A percentile compares a stretch with the other conserved stretches of the same genome.
These are phyloP conservation scores for Mucor racemosus DNA, from an alignment of 371 early-diverging fungal species.

Conservation along the genomic window DNA sequence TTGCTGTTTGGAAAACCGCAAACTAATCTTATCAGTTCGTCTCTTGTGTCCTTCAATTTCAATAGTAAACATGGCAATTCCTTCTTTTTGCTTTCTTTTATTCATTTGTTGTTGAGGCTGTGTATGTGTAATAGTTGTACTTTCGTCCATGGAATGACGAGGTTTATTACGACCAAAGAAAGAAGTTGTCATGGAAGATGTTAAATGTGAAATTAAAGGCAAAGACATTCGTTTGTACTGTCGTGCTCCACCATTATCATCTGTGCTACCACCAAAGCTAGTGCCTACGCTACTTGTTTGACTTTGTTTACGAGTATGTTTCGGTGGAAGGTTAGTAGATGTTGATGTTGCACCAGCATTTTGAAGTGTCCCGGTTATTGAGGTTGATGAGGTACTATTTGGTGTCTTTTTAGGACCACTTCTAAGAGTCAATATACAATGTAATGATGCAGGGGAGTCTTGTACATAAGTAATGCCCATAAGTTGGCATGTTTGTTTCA, in stretches of 20 bases:
- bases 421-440: constrained; percentile 45
- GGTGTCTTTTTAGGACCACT: constrained; percentile 23
- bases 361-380: neutral
- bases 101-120: constrained; percentile 13
- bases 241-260: constrained; percentile 3
- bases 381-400: constrained; percentile 8
- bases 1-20: constrained; percentile 47
- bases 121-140: neutral
- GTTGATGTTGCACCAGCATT: neutral
- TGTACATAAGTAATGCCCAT: constrained; percentile 50
- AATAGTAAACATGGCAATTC: constrained; percentile 41
- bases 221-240: constrained; percentile 34
- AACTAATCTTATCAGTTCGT: constrained; percentile 14
- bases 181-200: constrained; percentile 51
- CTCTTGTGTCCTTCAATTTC: constrained; percentile 30
- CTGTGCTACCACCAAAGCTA: neutral
- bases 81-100: constrained; percentile 35
- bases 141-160: constrained; percentile 37
- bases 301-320: constrained; percentile 16
- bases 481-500: constrained; percentile 43
- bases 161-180: constrained; percentile 43
- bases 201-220: constrained; percentile 41
- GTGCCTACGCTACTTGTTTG: constrained; percentile 26
- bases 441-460: constrained; percentile 25
- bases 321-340: neutral